Base-by-base conservation (phyloP, 495 filamentous ascomycete species). In the Usnea hakonensis region DNA sequence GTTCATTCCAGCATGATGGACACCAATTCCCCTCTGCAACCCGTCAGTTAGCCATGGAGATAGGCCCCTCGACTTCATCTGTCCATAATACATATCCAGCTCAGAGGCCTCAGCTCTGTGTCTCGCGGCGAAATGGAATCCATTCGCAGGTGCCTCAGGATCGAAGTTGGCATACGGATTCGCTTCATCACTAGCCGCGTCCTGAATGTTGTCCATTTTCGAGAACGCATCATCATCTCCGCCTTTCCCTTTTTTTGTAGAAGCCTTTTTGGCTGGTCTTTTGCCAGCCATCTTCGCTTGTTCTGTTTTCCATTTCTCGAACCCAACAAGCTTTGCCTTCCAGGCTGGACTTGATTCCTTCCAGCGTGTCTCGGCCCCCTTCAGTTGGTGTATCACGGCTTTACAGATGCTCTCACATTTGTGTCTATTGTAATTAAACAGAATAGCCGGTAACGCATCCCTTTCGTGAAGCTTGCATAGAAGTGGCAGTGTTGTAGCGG, bases 1-100 rank as follows among this genome's bases (percentile, higher is more conserved):
- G 68, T 90, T 90, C 83, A 91, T 82, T 67, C 89, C 88, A 33
- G 87, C 76, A 68, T 92, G 89, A 74, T 92, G 89, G 33, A 91
- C 78, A 23, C 87, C 89, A 57, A 91, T 79, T 9, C 89, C 89
- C 57, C 88, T 73, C 50, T 73, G 73, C 33, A 92, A 69, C 1
- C 80, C 82, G 6, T 78, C 70, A 35, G 86, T 74, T 28, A 89
- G 70, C 64, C 77, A 75, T 40, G 73, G 60, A 10, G 68, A 65
- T 21, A 87, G 71, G 3, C 74, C 69, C 28, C 80, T 78, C 21
- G 68, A 57, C 23, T 68, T 67, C 38, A 90, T 68, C n/a, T 79
- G 61, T 26, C 65, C 21, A 21, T 80, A 68, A 64, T 80, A 79
- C 0, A 69, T 70, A 2, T 77, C 69, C 7, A 90, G 75, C 60